These are phyloP conservation scores for Aschersonia sp. DNA, from an alignment of 2,329 filamentous ascomycete species.

Conservation along the genomic window DNA sequence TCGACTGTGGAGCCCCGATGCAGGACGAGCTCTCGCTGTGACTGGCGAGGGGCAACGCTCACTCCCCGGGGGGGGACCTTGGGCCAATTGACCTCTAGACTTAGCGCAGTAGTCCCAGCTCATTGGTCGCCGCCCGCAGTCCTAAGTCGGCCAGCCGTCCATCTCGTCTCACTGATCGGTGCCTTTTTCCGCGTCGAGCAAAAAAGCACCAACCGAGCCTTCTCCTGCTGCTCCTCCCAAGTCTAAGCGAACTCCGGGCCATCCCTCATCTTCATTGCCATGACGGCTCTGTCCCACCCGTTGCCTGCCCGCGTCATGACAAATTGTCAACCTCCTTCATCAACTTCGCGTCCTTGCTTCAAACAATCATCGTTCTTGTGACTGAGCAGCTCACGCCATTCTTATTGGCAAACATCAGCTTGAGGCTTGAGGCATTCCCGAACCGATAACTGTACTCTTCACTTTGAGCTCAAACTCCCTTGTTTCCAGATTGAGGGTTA, in stretches of 20 bases:
- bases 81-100: too few species aligned
- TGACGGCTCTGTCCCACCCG: slow-evolving; percentile 3
- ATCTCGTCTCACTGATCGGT: too few species aligned
- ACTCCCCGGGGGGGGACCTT: too few species aligned
- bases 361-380: slow-evolving; percentile 1
- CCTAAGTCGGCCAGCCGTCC: too few species aligned
- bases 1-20: too few species aligned
- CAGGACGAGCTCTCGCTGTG: background rate
- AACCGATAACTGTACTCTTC: too few species aligned
- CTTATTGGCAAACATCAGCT: slow-evolving; percentile 1
- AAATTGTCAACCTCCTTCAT: slow-evolving; percentile 2
- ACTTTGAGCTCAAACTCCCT: background rate
- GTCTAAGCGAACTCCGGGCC: background rate
- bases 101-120: too few species aligned
- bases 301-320: slow-evolving; percentile 7
- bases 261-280: background rate
- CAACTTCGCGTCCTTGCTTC: slow-evolving; percentile 3
- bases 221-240: slow-evolving; percentile 1
- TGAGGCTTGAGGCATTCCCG: too few species aligned
- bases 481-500: background rate
- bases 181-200: background rate
- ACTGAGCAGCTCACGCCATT: slow-evolving; percentile 6
- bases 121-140: too few species aligned
- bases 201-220: slow-evolving; percentile 3
- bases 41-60: background rate